Percentiles rank a stretch among this genome's conserved stretches.
Evolutionary conservation across 73 alveolate species (phyloP).

Genomic region (Tetrahymena thermophila): DNA sequence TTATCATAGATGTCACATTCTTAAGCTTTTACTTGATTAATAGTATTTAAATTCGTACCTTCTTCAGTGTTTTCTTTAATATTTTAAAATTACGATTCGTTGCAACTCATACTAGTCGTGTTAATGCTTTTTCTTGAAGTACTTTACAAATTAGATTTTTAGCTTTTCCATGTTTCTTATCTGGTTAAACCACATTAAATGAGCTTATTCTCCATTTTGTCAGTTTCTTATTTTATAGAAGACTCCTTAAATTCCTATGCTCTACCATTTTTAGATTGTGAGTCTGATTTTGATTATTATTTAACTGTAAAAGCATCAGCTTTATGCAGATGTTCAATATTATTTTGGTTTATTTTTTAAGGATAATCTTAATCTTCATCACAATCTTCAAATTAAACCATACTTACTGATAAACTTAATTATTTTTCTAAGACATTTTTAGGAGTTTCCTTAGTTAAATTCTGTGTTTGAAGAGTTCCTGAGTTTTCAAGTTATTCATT

Average conservation of each 20-base stretch:
- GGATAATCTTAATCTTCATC: not conserved
- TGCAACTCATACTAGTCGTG: not conserved
- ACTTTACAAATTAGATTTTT: not conserved
- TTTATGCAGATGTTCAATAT: not conserved
- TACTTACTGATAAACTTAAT: not conserved
- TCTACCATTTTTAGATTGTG: not conserved
- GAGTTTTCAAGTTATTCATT: not conserved
- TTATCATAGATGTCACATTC: not conserved
- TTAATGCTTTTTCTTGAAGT: not conserved
- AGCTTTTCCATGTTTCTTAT: not conserved
- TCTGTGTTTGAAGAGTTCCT: not conserved
- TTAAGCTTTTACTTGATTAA: not conserved
- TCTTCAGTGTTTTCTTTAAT: not conserved
- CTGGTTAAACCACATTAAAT: not conserved
- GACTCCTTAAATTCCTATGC: not conserved
- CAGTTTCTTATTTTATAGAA: not conserved
- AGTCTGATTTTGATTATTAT: not conserved
- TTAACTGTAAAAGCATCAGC: not conserved
- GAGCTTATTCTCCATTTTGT: not conserved
- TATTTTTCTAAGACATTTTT: not conserved
- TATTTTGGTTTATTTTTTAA: too few species aligned
- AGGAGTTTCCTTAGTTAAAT: not conserved
- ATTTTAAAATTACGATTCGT: not conserved
- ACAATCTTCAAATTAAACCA: not conserved
- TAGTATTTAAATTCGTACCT: not conserved